These are phyloP conservation scores for Xanthoceras sorbifolium DNA, from an alignment of 345 rosid species.

Conservation along the genomic window DNA sequence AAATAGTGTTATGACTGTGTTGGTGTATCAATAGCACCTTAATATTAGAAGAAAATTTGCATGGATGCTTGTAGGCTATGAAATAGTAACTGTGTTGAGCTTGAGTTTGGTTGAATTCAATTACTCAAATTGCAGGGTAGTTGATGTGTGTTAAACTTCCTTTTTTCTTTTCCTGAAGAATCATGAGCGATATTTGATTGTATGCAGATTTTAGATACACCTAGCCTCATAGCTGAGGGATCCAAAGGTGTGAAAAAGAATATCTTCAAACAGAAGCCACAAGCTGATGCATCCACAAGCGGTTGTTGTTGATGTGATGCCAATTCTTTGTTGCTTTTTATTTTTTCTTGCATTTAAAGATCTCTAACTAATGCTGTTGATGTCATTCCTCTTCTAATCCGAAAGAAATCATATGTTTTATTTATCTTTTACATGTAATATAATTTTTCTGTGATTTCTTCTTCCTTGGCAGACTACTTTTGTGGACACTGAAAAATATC, in stretches of 20 bases:
- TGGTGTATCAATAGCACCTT: neutral
- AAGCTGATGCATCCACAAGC: conserved; percentile 30
- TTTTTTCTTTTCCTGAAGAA: neutral
- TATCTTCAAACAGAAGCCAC: conserved; percentile 44
- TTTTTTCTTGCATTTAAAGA: neutral
- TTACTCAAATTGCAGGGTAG: neutral
- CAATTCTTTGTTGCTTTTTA: neutral
- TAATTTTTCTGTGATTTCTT: neutral
- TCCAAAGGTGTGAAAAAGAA: conserved; percentile 47
- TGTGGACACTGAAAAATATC: neutral
- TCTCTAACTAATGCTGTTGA: neutral
- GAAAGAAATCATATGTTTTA: neutral
- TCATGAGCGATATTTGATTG: neutral
- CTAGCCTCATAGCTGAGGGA: conserved; percentile 53
- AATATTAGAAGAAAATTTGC: no score
- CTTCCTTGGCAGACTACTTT: neutral
- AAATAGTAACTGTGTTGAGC: neutral
- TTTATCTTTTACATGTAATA: conserved; percentile 19
- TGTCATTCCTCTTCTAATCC: neutral
- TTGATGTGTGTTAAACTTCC: neutral
- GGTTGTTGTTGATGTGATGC: conserved; percentile 43
- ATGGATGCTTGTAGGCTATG: neutral
- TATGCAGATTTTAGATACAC: conserved; percentile 53
- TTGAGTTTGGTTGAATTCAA: neutral
- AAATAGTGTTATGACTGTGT: neutral